Conservation (phyloP, 2,329 filamentous ascomycete species). For the Monosporascus sp. region DNA sequence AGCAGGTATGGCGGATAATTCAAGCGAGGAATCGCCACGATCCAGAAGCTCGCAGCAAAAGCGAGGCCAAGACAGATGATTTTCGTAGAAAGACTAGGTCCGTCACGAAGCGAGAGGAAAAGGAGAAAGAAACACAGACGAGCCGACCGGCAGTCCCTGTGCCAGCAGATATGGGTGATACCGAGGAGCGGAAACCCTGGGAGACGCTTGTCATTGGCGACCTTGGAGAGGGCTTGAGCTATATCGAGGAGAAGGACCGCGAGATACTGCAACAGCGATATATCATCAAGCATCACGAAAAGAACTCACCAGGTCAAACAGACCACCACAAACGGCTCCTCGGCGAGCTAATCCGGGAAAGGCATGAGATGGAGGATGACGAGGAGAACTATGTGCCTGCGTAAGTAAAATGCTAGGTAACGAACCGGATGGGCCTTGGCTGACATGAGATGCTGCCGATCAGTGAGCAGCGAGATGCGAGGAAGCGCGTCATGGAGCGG, state of each 20-base stretch:
- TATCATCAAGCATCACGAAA: conserved; percentile 22
- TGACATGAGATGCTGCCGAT: not conserved
- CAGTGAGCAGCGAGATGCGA: conserved; percentile 20
- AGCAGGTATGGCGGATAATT: not conserved
- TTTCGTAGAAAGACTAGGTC: not conserved
- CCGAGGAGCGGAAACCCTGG: conserved; percentile 18
- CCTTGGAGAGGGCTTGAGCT: conserved; percentile 31
- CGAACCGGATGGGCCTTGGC: no score
- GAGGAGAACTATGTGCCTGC: conserved; percentile 28
- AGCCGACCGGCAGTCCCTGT: not conserved
- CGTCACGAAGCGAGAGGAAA: not conserved
- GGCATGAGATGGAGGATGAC: conserved; percentile 23
- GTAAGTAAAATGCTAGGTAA: conserved; percentile 13
- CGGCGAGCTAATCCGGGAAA: conserved; percentile 18
- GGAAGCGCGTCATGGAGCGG: conserved; percentile 26
- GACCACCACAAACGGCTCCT: conserved; percentile 18
- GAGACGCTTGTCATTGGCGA: conserved; percentile 30
- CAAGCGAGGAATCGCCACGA: not conserved
- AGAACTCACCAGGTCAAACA: conserved; percentile 18
- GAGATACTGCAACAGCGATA: conserved; percentile 31
- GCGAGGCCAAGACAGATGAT: not conserved
- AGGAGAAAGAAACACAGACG: not conserved
- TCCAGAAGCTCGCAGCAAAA: not conserved
- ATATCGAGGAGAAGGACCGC: conserved; percentile 31
- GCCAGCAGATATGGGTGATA: not conserved